Evolutionary conservation across 2,329 filamentous ascomycete genomes (phyloP).

Genomic region (Lecanicillium sp.): DNA sequence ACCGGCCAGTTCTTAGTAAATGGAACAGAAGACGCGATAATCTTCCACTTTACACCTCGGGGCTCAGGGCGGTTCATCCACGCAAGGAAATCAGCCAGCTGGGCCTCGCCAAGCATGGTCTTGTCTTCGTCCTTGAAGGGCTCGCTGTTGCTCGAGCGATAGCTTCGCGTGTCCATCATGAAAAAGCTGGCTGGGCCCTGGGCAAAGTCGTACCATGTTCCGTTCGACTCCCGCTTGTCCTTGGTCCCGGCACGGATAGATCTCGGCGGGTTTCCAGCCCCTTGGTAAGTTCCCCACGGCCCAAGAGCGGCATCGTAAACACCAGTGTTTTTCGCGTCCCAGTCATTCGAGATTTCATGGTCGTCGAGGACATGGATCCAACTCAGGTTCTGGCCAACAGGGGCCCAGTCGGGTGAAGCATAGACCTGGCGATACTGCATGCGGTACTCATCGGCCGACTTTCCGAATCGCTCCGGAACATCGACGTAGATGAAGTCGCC

Average conservation of each 20-base stretch:
- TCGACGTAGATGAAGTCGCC: slow-evolving; percentile 90
- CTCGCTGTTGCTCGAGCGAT: slow-evolving; percentile 61
- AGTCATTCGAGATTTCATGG: slow-evolving; percentile 94
- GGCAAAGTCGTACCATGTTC: slow-evolving; percentile 82
- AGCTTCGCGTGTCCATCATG: slow-evolving; percentile 84
- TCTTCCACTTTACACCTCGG: slow-evolving; percentile 81
- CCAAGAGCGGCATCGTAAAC: slow-evolving; percentile 74
- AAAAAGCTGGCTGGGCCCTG: slow-evolving; percentile 93
- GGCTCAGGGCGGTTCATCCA: slow-evolving; percentile 71
- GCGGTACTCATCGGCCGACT: slow-evolving; percentile 66
- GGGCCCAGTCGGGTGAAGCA: slow-evolving; percentile 82
- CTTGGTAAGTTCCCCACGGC: slow-evolving; percentile 82
- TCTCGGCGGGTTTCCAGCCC: slow-evolving; percentile 70
- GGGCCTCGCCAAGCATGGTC: slow-evolving; percentile 77
- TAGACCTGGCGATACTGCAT: slow-evolving; percentile 95
- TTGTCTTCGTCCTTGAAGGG: slow-evolving; percentile 58
- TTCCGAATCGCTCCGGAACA: slow-evolving; percentile 74
- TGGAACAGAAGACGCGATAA: slow-evolving; percentile 81
- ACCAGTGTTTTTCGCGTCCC: slow-evolving; percentile 73
- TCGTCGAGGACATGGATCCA: slow-evolving; percentile 98
- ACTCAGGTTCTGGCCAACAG: slow-evolving; percentile 69
- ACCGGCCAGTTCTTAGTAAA: slow-evolving; percentile 98
- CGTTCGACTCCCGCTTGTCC: slow-evolving; percentile 35
- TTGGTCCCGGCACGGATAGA: slow-evolving; percentile 41
- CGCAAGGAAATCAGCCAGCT: slow-evolving; percentile 69